A percentile compares a stretch with the other conserved stretches of the same genome.
Evolutionary conservation across 495 filamentous ascomycete species (phyloP).

Genomic region (Neurospora terricola): DNA sequence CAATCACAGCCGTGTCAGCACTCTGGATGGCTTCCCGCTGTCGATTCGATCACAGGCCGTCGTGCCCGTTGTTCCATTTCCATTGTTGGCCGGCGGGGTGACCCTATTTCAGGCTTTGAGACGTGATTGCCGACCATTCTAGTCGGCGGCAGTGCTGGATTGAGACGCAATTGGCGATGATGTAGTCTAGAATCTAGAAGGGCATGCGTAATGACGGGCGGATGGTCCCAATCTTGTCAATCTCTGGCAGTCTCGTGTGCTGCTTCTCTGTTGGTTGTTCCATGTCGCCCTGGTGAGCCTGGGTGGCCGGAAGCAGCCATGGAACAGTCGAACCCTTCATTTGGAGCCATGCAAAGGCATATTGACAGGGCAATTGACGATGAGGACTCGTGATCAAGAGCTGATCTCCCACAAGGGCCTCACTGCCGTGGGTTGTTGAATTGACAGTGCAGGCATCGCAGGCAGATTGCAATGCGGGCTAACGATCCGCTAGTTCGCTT

Average conservation of each 20-base stretch:
- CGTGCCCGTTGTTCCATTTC: background rate
- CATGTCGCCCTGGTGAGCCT: background rate
- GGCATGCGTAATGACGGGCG: slow-evolving; percentile 1
- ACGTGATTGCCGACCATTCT: background rate
- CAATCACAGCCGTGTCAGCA: slow-evolving; percentile 22
- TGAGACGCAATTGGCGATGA: background rate
- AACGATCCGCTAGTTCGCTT: slow-evolving; percentile 11
- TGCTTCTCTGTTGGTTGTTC: background rate
- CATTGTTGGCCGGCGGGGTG: background rate
- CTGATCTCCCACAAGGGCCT: slow-evolving; percentile 5
- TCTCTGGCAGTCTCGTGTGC: background rate
- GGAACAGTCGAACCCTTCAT: background rate
- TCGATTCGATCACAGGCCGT: slow-evolving; percentile 19
- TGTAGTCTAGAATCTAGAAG: slow-evolving; percentile 1
- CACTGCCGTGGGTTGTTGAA: slow-evolving; percentile 2
- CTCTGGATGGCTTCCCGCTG: slow-evolving; percentile 9
- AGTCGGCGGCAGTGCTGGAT: background rate
- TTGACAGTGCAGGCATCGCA: background rate
- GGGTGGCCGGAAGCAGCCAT: slow-evolving; percentile 3
- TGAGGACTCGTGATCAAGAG: slow-evolving; percentile 17
- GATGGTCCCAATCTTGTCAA: background rate
- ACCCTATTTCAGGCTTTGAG: background rate
- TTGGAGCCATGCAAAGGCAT: background rate
- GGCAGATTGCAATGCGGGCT: slow-evolving; percentile 10
- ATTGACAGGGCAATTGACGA: slow-evolving; percentile 10